Base-by-base conservation (phyloP, 768 basidiomycete genomes). In the Termitomyces bulborhizus region DNA sequence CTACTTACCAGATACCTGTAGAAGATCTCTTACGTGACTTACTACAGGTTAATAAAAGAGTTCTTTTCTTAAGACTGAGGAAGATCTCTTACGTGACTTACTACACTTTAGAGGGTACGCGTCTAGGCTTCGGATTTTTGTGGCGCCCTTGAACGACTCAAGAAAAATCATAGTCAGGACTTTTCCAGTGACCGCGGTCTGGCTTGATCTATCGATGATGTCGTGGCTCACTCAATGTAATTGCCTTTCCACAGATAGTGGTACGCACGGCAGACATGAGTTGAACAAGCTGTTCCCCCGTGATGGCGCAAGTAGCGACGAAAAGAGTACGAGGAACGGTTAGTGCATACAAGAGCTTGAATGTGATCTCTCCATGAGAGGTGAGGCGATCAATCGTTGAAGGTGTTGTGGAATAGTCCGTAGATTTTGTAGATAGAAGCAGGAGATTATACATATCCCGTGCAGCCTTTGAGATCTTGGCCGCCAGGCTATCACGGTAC, bases 311-410 rank as follows among this genome's bases (percentile, higher is more conserved):
- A 12, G 66, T 72, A 1, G 77, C 74, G 31, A 80, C 73, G 60
- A 85, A 68, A 46, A 79, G 64, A 21, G 78, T 74, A 29, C 77
- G 71, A 0, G 84, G 83, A 16, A 83, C 74, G 45, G 83, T 73
- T 57, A 88, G 73, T 13, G 78, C 71, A 62, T 81, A 78, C 47
- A 85, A 71, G 34, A 81, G 70, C 12, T 79, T 76, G 60, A 74
- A 84, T 3, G 79, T 80, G 59, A 85, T 84, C 62, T 86, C 83
- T 12, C 70, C 72, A 57, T 84, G 80, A 1, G 75, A 60, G 7
- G 71, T 78, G 42, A 85, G 74, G 18, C 76, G 74, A 1, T 71
- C 65, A 58, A 84, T 71, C 15, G 69, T 74, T 13, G 72, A 63
- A 48, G 83, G 66, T 5, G 79, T 83, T 29, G 68, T 63, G 53